Evolutionary conservation across 345 rosid genomes (phyloP).

Genomic region (Conringia planisiliqua): DNA sequence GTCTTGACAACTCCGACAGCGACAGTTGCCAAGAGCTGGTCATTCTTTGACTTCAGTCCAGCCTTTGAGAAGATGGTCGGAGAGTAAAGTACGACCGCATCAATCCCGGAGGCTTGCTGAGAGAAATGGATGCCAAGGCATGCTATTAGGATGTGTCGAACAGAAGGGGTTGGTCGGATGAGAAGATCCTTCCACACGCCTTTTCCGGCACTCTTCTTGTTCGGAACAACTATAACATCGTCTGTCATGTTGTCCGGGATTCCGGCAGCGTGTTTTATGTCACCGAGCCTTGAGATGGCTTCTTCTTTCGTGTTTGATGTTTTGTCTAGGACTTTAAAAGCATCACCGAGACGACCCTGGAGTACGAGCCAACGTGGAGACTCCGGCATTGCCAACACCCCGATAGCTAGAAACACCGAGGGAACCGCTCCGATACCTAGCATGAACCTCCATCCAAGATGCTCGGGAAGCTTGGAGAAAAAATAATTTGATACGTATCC

Average conservation of each 20-base stretch:
- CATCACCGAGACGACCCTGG: constrained; percentile 49
- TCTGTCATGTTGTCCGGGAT: constrained; percentile 38
- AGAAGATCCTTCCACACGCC: constrained; percentile 64
- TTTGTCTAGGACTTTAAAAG: constrained; percentile 48
- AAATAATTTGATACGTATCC: constrained; percentile 62
- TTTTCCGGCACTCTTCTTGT: constrained; percentile 31
- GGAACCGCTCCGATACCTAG: constrained; percentile 65
- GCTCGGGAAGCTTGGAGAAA: constrained; percentile 47
- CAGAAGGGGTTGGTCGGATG: constrained; percentile 43
- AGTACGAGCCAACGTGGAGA: constrained; percentile 77
- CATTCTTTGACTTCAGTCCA: constrained; percentile 47
- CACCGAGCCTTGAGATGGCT: constrained; percentile 46
- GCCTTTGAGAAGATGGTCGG: constrained; percentile 59
- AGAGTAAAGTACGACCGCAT: constrained; percentile 58
- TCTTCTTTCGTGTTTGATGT: constrained; percentile 45
- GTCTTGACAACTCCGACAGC: constrained; percentile 55
- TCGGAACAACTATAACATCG: constrained; percentile 25
- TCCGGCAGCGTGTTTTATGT: constrained; percentile 42
- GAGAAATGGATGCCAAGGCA: constrained; percentile 65
- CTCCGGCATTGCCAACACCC: constrained; percentile 64
- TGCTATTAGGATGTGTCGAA: constrained; percentile 51
- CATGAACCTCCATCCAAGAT: constrained; percentile 62
- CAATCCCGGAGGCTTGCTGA: constrained; percentile 73
- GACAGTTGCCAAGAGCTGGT: constrained; percentile 50
- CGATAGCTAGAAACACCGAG: constrained; percentile 40